Percentiles rank a stretch among this genome's conserved stretches.
Conservation (phyloP, 2,329 filamentous ascomycete species). For the Claviceps maximensis region DNA sequence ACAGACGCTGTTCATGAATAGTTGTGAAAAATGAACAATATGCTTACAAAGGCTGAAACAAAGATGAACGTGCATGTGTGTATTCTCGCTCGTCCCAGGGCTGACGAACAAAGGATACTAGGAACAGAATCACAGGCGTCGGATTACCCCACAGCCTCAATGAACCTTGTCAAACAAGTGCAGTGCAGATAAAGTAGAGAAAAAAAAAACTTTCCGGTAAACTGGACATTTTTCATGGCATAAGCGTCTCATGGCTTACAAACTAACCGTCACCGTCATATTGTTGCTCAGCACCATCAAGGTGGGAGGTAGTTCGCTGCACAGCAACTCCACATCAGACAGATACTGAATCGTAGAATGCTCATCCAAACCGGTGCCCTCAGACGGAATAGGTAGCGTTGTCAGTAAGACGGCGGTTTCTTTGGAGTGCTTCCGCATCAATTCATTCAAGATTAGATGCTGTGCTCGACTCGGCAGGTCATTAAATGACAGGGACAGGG, state of each 20-base stretch:
- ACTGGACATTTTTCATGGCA: not conserved
- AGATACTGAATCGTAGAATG: slow-evolving; percentile 60
- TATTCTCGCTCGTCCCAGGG: not conserved
- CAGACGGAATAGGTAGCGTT: slow-evolving; percentile 67
- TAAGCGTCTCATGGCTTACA: slow-evolving; percentile 26
- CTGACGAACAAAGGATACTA: not conserved
- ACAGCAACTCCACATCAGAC: slow-evolving; percentile 65
- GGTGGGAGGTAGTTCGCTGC: slow-evolving; percentile 60
- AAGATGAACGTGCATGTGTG: not conserved
- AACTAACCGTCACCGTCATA: slow-evolving; percentile 74
- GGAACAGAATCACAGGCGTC: not conserved
- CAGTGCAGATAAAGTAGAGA: not conserved
- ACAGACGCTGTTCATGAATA: not conserved
- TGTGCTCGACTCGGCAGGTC: slow-evolving; percentile 74
- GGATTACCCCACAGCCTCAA: not conserved
- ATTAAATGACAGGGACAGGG: slow-evolving; percentile 67
- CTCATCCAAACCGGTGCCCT: slow-evolving; percentile 62
- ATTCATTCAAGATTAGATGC: slow-evolving; percentile 74
- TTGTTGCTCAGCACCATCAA: slow-evolving; percentile 76
- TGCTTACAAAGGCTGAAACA: not conserved
- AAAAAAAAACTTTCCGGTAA: not conserved
- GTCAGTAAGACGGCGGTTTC: slow-evolving; percentile 71
- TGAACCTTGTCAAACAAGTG: not conserved
- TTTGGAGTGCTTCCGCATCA: slow-evolving; percentile 55
- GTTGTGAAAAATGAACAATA: not conserved